Percentiles rank a stretch among this genome's conserved stretches.
phyloP scores from a whole-genome alignment of 495 filamentous ascomycete species.

The Hypomontagnella monticulosa region DNA sequence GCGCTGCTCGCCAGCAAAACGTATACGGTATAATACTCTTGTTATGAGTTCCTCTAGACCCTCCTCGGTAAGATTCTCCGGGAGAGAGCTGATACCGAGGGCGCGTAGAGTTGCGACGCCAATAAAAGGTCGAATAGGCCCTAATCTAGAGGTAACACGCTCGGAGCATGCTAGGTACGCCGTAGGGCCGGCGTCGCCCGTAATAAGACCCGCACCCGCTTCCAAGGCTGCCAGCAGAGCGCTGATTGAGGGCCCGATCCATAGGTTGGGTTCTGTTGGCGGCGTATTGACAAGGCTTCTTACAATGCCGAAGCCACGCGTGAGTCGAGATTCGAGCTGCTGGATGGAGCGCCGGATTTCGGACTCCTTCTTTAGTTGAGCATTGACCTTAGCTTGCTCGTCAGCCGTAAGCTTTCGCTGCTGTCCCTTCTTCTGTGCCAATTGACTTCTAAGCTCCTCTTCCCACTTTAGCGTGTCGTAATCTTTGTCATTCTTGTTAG shows the following conservation, averaged over 20 bases:
- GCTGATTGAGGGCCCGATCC: conserved; percentile 82
- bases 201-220: conserved; percentile 81
- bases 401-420: conserved; percentile 90
- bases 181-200: conserved; percentile 78
- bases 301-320: conserved; percentile 85
- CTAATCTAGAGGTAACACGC: conserved; percentile 79
- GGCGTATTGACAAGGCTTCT: conserved; percentile 82
- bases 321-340: conserved; percentile 71
- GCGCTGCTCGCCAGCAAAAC: conserved; percentile 89
- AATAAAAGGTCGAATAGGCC: conserved; percentile 78
- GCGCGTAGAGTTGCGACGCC: conserved; percentile 86
- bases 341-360: conserved; percentile 76
- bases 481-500: conserved; percentile 86
- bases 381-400: conserved; percentile 88
- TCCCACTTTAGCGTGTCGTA: conserved; percentile 98
- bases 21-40: conserved; percentile 86
- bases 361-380: conserved; percentile 87
- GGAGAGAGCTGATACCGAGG: conserved; percentile 74
- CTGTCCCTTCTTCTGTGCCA: conserved; percentile 90
- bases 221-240: conserved; percentile 75
- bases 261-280: conserved; percentile 81
- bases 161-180: conserved; percentile 81
- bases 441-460: conserved; percentile 84
- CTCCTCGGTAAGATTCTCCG: conserved; percentile 76
- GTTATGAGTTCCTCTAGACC: conserved; percentile 87